Percentiles rank a stretch among this genome's conserved stretches.
phyloP scores from a whole-genome alignment of 2,329 filamentous ascomycete genomes.

The Aspergillus piperis region DNA sequence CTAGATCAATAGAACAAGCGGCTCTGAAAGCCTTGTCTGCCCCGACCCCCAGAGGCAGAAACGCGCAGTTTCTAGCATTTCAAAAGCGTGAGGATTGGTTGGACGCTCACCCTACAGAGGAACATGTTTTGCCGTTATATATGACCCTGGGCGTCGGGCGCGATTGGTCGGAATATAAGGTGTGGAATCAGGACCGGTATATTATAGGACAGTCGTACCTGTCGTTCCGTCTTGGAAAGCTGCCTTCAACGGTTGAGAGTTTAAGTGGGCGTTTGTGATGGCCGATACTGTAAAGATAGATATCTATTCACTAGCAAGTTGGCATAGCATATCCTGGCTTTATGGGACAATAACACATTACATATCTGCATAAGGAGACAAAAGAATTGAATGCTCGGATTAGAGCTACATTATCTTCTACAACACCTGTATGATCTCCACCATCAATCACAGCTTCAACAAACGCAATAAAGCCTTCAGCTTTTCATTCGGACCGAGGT shows the following conservation, averaged over 20 bases:
- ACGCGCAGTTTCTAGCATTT: neutral
- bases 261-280: neutral
- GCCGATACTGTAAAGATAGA: neutral
- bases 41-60: neutral
- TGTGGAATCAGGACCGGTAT: slow-evolving; percentile 30
- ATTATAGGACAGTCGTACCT: slow-evolving; percentile 24
- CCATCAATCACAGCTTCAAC: neutral
- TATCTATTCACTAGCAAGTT: no score
- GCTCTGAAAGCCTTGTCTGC: neutral
- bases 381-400: no score
- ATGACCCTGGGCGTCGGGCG: neutral
- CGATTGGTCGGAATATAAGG: neutral
- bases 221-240: slow-evolving; percentile 23
- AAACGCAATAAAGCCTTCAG: no score
- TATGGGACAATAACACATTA: no score
- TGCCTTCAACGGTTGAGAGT: neutral
- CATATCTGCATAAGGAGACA: no score
- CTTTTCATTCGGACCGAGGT: no score
- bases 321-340: no score
- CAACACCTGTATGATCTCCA: no score
- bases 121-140: slow-evolving; percentile 5
- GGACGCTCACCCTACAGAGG: neutral
- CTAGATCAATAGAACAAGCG: neutral
- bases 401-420: no score
- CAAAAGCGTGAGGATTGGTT: neutral